These are phyloP conservation scores for Sugiyamaella castrensis DNA, from an alignment of 1,139 yeast genomes.

Conservation along the genomic window DNA sequence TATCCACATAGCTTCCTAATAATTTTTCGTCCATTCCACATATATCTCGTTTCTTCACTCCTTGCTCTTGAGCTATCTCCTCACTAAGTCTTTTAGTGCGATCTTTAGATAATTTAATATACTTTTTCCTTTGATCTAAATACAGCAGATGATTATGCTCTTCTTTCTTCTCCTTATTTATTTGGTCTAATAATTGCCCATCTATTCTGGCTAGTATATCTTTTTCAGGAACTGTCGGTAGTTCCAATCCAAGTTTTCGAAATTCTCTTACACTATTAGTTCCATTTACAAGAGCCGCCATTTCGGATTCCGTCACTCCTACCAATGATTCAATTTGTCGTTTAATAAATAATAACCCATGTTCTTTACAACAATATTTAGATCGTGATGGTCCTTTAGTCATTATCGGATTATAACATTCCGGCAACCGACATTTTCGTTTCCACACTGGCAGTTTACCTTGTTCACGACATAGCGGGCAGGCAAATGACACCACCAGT, in stretches of 20 bases:
- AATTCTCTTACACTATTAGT: conserved; percentile 38
- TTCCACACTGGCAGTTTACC: conserved; percentile 54
- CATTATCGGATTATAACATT: conserved; percentile 59
- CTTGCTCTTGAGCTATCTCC: conserved; percentile 24
- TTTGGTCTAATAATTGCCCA: conserved; percentile 30
- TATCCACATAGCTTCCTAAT: conserved; percentile 19
- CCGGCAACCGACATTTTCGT: conserved; percentile 63
- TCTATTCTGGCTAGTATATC: conserved; percentile 23
- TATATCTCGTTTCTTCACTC: conserved; percentile 37
- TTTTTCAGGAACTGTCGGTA: conserved; percentile 19
- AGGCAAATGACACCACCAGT: conserved; percentile 63
- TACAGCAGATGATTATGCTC: conserved; percentile 16
- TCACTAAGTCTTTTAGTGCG: conserved; percentile 25
- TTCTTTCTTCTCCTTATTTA: conserved; percentile 24
- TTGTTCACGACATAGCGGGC: conserved; percentile 68
- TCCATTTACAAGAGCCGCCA: conserved; percentile 39
- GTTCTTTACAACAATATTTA: conserved; percentile 74
- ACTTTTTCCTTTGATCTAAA: conserved; percentile 29
- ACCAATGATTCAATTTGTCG: conserved; percentile 20
- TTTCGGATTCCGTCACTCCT: conserved; percentile 22
- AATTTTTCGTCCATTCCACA: conserved; percentile 44
- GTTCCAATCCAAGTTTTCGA: conserved; percentile 33
- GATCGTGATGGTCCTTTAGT: conserved; percentile 39
- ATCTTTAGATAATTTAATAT: conserved; percentile 23
- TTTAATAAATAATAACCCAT: conserved; percentile 60